Evolutionary conservation across 805 yeast genomes (phyloP).

Genomic region (Alloascoidea hylecoeti): DNA sequence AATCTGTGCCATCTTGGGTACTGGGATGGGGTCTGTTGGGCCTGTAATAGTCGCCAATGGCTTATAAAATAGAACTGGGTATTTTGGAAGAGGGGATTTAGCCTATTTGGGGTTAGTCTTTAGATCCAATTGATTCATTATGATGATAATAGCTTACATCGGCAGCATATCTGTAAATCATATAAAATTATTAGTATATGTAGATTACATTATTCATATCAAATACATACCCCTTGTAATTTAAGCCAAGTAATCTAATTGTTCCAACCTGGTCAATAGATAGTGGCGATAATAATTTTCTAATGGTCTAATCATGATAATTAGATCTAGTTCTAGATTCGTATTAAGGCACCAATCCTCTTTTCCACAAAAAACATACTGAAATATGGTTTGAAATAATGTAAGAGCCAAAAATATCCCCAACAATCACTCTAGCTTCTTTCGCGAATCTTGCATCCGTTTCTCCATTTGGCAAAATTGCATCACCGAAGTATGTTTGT

Average conservation of each 20-base stretch:
- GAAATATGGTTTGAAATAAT: slow-evolving; percentile 22
- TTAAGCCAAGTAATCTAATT: slow-evolving; percentile 35
- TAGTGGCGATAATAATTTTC: slow-evolving; percentile 25
- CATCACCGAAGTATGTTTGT: slow-evolving; percentile 30
- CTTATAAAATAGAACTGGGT: slow-evolving; percentile 36
- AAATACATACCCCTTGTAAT: slow-evolving; percentile 27
- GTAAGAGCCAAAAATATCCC: slow-evolving; percentile 27
- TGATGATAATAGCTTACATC: not conserved
- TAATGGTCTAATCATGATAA: slow-evolving; percentile 12
- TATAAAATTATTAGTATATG: not conserved
- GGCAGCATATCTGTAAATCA: slow-evolving; percentile 10
- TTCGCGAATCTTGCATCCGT: slow-evolving; percentile 23
- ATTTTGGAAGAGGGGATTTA: slow-evolving; percentile 25
- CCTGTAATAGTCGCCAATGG: slow-evolving; percentile 31
- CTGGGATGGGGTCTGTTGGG: slow-evolving; percentile 25
- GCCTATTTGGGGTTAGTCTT: slow-evolving; percentile 18
- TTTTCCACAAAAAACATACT: slow-evolving; percentile 3
- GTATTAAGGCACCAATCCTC: not conserved
- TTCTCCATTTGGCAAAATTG: slow-evolving; percentile 20
- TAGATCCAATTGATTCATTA: slow-evolving; percentile 1
- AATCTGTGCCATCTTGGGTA: slow-evolving; percentile 23
- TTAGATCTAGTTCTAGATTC: no score
- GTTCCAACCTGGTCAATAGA: slow-evolving; percentile 21
- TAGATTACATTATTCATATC: not conserved
- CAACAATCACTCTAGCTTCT: slow-evolving; percentile 28